These are phyloP conservation scores for Huntiella savannae DNA, from an alignment of 2,329 filamentous ascomycete genomes.

Conservation along the genomic window DNA sequence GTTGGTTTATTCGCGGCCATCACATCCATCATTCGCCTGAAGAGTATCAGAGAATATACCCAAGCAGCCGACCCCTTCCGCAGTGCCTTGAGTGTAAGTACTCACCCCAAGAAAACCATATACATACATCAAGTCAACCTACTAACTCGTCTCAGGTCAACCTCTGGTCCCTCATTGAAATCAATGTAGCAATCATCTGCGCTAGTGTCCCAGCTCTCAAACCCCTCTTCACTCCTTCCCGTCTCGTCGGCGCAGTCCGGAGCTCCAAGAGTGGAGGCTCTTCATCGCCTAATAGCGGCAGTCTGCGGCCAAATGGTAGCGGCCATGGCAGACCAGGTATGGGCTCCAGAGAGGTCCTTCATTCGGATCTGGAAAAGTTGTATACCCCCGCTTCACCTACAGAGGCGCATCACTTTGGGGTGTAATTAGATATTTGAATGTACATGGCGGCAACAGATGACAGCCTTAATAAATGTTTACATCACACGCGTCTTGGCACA, in stretches of 20 bases:
- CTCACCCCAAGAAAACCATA: constrained; percentile 3
- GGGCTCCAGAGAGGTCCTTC: too few species aligned
- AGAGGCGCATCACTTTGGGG: too few species aligned
- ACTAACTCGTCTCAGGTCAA: constrained; percentile 15
- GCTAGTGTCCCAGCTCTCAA: constrained; percentile 31
- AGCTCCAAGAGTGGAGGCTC: background rate
- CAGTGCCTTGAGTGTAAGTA: constrained; percentile 14
- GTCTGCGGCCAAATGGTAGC: background rate
- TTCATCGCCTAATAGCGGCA: background rate
- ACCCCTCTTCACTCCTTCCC: constrained; percentile 23
- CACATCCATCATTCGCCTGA: constrained; percentile 21
- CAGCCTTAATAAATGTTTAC: too few species aligned
- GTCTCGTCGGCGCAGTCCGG: constrained; percentile 10
- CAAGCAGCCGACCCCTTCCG: constrained; percentile 19
- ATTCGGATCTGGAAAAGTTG: too few species aligned
- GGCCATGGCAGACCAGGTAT: background rate
- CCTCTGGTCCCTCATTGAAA: constrained; percentile 28
- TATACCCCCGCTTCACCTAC: too few species aligned
- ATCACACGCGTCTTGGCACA: too few species aligned
- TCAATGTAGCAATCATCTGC: constrained; percentile 30
- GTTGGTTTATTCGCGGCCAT: constrained; percentile 21
- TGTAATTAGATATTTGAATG: too few species aligned
- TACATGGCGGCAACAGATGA: too few species aligned
- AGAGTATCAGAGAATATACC: constrained; percentile 22
- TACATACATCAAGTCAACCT: background rate